Conservation (phyloP, 192 early-diverging fungal species). For the Chytriomyces sp. region DNA sequence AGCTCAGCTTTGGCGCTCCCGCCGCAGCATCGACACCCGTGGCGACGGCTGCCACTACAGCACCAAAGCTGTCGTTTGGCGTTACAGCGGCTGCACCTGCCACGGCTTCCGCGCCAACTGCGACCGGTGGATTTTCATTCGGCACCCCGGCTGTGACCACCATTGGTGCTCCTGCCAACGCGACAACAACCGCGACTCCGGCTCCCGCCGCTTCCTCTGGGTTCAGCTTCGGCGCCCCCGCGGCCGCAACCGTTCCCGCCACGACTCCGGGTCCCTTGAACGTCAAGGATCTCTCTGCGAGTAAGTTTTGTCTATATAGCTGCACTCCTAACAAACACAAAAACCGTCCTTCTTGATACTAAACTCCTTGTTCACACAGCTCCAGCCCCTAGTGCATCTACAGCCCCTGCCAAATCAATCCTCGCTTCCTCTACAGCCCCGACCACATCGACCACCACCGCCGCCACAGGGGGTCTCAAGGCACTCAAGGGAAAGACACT, state of each 20-base stretch:
- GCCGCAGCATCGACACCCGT: slow-evolving; percentile 24
- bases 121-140: slow-evolving; percentile 17
- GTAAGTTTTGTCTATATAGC: neutral
- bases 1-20: slow-evolving; percentile 30
- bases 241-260: slow-evolving; percentile 36
- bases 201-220: slow-evolving; percentile 20
- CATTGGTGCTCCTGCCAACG: neutral
- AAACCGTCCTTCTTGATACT: slow-evolving; percentile 32
- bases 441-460: slow-evolving; percentile 30
- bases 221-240: slow-evolving; percentile 26
- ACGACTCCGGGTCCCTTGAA: slow-evolving; percentile 38
- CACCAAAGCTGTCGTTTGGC: neutral
- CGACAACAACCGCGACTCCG: neutral
- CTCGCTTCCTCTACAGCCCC: slow-evolving; percentile 42
- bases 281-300: slow-evolving; percentile 28
- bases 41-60: slow-evolving; percentile 7
- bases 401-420: slow-evolving; percentile 9
- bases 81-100: slow-evolving; percentile 7
- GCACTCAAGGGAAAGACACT: slow-evolving; percentile 83
- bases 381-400: slow-evolving; percentile 31
- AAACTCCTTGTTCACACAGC: slow-evolving; percentile 29
- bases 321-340: neutral
- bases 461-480: slow-evolving; percentile 32
- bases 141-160: slow-evolving; percentile 22
- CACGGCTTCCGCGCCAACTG: neutral